phyloP scores from a whole-genome alignment of 257 asterid species.

The Solanum paucissectum region DNA sequence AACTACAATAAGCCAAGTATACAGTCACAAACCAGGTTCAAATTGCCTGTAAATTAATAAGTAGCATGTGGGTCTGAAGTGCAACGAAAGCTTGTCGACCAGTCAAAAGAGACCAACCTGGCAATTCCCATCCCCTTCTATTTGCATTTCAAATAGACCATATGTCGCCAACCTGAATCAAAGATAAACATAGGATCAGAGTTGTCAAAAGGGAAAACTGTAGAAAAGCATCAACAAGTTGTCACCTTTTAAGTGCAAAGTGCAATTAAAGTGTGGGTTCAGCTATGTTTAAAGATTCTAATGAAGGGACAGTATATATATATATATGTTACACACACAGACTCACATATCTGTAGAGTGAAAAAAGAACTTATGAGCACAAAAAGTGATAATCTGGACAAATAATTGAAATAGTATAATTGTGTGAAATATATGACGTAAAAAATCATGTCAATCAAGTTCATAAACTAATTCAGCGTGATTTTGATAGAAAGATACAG shows the following conservation, averaged over 20 bases:
- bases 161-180: slow-evolving; percentile 60
- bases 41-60: not conserved
- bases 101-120: slow-evolving; percentile 51
- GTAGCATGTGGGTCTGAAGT: not conserved
- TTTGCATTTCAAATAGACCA: slow-evolving; percentile 76
- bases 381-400: not conserved
- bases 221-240: not conserved
- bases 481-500: not conserved
- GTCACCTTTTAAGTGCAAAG: not conserved
- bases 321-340: not conserved
- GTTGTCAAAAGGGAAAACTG: not conserved
- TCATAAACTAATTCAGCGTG: not conserved
- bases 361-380: not conserved
- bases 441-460: not conserved
- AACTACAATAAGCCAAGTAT: slow-evolving; percentile 27
- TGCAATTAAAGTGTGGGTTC: not conserved
- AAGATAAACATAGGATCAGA: not conserved
- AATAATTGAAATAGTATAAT: not conserved
- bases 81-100: not conserved
- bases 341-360: not conserved
- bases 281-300: not conserved
- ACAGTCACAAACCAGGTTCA: slow-evolving; percentile 3
- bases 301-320: not conserved
- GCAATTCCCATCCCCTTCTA: slow-evolving; percentile 97
- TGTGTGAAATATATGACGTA: not conserved